These are phyloP conservation scores for Sporobolomyces pararoseus DNA, from an alignment of 768 basidiomycete species.

Conservation along the genomic window DNA sequence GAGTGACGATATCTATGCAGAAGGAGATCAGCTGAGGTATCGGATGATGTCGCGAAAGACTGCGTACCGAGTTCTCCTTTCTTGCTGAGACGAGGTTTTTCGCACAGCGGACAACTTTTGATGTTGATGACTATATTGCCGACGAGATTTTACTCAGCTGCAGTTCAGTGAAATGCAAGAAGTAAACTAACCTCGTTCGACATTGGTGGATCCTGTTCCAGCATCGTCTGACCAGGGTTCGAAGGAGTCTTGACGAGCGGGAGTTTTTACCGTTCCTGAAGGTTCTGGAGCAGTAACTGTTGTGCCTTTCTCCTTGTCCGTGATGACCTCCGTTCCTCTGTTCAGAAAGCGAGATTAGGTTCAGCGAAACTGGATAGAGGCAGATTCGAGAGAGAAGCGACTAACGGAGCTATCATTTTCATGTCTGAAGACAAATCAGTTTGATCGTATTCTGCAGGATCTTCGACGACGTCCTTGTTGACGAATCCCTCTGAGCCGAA, in stretches of 20 bases:
- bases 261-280: constrained; percentile 1
- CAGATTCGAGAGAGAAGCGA: neutral
- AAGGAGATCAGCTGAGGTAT: neutral
- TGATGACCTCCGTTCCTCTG: constrained; percentile 31
- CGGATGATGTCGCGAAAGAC: neutral
- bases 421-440: constrained; percentile 27
- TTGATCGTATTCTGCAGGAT: constrained; percentile 13
- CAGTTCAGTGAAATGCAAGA: too few relatives aligned
- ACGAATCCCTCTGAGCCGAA: neutral
- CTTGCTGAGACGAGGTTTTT: constrained; percentile 73
- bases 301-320: constrained; percentile 24
- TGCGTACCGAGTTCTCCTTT: constrained; percentile 69
- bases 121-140: constrained; percentile 70
- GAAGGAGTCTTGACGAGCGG: constrained; percentile 11
- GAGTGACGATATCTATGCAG: constrained; percentile 75
- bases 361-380: neutral
- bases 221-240: constrained; percentile 18
- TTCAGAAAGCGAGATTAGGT: neutral
- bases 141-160: too few relatives aligned
- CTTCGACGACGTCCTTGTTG: neutral
- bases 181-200: constrained; percentile 29
- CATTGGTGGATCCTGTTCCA: neutral
- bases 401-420: constrained; percentile 31
- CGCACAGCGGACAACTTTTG: constrained; percentile 88
- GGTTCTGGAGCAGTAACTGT: constrained; percentile 21